Evolutionary conservation across 2,329 filamentous ascomycete genomes (phyloP).

Genomic region (Alternaria sp.): DNA sequence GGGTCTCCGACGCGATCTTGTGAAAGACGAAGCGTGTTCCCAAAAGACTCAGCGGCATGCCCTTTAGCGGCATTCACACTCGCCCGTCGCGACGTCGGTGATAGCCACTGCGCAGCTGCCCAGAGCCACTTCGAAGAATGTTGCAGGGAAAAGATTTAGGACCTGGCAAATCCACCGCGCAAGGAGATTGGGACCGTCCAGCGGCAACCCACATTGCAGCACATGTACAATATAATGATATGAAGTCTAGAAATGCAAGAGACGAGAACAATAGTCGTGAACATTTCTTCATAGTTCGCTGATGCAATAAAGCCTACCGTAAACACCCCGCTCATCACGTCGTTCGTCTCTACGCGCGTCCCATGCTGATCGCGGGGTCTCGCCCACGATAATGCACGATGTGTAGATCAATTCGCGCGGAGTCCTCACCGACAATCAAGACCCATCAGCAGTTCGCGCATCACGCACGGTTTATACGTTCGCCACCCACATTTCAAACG

Average conservation of each 20-base stretch:
- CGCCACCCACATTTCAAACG: background rate
- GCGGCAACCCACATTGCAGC: background rate
- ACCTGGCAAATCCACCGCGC: background rate
- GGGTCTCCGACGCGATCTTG: too few species aligned
- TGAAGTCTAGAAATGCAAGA: background rate
- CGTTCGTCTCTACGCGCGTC: background rate
- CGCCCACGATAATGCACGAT: background rate
- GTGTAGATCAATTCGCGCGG: background rate
- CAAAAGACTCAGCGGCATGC: too few species aligned
- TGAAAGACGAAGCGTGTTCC: too few species aligned
- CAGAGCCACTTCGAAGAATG: background rate
- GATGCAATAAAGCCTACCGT: background rate
- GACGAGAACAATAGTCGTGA: background rate
- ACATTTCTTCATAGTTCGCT: background rate
- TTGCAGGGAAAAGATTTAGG: background rate
- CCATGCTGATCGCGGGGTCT: background rate
- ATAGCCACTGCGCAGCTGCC: background rate
- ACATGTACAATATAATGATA: background rate
- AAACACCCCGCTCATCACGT: background rate
- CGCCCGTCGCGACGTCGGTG: background rate
- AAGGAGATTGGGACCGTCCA: background rate
- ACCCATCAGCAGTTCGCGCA: background rate
- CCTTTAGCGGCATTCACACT: background rate
- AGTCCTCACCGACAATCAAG: background rate
- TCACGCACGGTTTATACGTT: background rate